These are phyloP conservation scores for Singerocomus inundabilis DNA, from an alignment of 1,284 basidiomycete genomes.

Conservation along the genomic window DNA sequence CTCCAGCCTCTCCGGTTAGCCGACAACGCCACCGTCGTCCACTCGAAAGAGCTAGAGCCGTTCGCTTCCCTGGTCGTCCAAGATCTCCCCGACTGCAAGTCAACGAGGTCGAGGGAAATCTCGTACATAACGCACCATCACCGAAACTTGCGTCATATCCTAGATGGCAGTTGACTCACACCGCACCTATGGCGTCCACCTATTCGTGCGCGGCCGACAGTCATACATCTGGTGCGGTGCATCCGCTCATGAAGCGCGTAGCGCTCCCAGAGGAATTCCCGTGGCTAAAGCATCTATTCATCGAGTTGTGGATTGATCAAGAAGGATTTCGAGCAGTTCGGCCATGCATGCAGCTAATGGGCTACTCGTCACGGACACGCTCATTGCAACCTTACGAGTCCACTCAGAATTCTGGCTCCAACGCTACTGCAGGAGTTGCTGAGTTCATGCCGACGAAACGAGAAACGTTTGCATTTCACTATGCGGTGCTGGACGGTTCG, in stretches of 20 bases:
- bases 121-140: not conserved
- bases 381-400: conserved; percentile 31
- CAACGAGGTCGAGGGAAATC: conserved; percentile 17
- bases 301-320: conserved; percentile 78
- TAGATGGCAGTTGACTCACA: conserved; percentile 15
- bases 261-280: conserved; percentile 39
- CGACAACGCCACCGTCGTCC: conserved; percentile 29
- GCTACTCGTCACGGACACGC: conserved; percentile 42
- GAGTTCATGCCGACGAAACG: conserved; percentile 63
- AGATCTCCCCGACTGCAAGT: conserved; percentile 25
- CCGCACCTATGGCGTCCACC: conserved; percentile 1
- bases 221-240: conserved; percentile 11
- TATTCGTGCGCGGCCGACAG: conserved; percentile 4
- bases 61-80: conserved; percentile 27
- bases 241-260: conserved; percentile 13
- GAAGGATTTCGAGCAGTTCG: conserved; percentile 69
- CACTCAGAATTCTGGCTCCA: conserved; percentile 21
- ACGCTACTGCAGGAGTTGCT: conserved; percentile 41
- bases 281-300: conserved; percentile 51
- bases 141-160: not conserved
- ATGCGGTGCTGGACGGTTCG: conserved; percentile 63
- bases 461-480: conserved; percentile 65
- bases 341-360: conserved; percentile 57
- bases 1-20: conserved; percentile 18
- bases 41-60: conserved; percentile 32